These are phyloP conservation scores for Pulveroboletus sp. DNA, from an alignment of 768 basidiomycete genomes.

Conservation along the genomic window DNA sequence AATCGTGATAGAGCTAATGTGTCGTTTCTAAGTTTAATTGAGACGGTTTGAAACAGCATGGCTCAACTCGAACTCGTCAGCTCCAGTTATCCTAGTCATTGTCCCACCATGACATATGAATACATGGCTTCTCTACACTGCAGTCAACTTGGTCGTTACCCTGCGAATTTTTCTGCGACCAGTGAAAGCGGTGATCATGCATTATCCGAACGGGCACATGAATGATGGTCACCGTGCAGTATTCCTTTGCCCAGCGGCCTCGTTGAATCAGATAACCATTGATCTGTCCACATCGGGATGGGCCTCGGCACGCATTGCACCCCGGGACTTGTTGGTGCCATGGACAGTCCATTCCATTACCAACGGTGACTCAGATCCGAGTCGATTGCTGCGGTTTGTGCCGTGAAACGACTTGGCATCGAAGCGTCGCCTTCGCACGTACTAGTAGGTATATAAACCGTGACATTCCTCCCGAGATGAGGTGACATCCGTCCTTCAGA, in stretches of 20 bases:
- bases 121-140: too few species aligned
- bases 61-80: too few species aligned
- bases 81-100: too few species aligned
- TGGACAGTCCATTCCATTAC: background rate
- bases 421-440: slow-evolving; percentile 2
- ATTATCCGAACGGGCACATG: background rate
- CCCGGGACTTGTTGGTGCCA: background rate
- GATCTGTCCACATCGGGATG: slow-evolving; percentile 11
- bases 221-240: background rate
- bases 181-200: background rate
- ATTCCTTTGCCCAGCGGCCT: slow-evolving; percentile 1
- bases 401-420: slow-evolving; percentile 1
- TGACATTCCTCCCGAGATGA: background rate
- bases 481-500: background rate
- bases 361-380: too few species aligned
- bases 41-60: too few species aligned
- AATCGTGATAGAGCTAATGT: too few species aligned
- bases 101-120: too few species aligned
- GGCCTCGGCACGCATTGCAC: background rate
- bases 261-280: slow-evolving; percentile 27
- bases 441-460: slow-evolving; percentile 19
- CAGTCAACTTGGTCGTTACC: too few species aligned
- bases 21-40: too few species aligned
- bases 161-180: background rate
- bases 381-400: slow-evolving; percentile 8